phyloP scores from a whole-genome alignment of 345 rosid genomes.

The Pistacia vera region DNA sequence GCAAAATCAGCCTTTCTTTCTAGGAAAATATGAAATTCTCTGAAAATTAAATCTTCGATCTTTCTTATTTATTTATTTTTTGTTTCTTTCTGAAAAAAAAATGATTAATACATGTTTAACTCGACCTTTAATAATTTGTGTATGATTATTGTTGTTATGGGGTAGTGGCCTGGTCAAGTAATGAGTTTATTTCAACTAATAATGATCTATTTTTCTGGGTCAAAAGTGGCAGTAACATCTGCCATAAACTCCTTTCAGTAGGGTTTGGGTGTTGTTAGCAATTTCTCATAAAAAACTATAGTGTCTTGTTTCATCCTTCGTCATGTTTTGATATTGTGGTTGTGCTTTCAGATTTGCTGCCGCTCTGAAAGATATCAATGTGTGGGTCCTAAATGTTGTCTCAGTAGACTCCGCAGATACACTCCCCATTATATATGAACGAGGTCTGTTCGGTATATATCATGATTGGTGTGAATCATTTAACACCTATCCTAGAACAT shows the following conservation, averaged over 20 bases:
- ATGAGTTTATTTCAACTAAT: neutral
- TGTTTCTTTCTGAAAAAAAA: neutral
- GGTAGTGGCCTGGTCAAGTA: neutral
- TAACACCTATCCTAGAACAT: slow-evolving; percentile 94
- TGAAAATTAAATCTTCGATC: neutral
- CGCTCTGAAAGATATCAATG: slow-evolving; percentile 72
- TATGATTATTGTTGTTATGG: neutral
- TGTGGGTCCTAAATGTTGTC: slow-evolving; percentile 98
- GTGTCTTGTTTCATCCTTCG: slow-evolving; percentile 6
- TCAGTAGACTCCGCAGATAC: slow-evolving; percentile 89
- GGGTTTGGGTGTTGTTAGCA: neutral
- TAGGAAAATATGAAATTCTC: neutral
- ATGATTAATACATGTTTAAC: neutral
- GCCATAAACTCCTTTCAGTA: neutral
- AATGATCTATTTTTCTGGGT: neutral
- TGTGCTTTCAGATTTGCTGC: slow-evolving; percentile 78
- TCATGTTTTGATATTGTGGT: slow-evolving; percentile 17
- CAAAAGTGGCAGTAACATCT: neutral
- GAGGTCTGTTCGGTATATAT: slow-evolving; percentile 92
- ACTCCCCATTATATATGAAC: slow-evolving; percentile 82
- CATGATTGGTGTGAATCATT: slow-evolving; percentile 99
- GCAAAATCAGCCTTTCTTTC: slow-evolving; percentile 15
- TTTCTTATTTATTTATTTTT: neutral
- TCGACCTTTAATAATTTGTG: neutral
- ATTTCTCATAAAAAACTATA: neutral